Evolutionary conservation across 805 yeast species (phyloP), one percentile per base, ranked within the genome.

Genomic region (Alloascoidea africana): DNA sequence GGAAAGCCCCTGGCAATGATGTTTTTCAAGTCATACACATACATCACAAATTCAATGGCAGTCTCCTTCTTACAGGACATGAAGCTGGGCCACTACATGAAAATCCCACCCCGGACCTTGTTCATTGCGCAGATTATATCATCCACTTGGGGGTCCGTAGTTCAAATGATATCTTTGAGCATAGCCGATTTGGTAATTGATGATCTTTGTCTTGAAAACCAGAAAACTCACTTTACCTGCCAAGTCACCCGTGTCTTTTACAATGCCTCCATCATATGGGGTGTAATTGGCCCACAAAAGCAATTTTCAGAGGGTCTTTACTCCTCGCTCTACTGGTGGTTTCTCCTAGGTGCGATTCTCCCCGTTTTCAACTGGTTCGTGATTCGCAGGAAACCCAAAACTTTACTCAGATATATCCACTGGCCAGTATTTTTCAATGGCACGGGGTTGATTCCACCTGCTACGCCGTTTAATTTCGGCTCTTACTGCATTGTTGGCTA

Each of bases 401-500:
- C 63, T n/a, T 62, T 38, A 14, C 40, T 62, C 23, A 50, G 56
- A 34, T 65, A 65, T 44, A 58, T 76, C 46, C 77, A 76, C 42
- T 77, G 82, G 52, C 83, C 86, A 0, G 75, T 77, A 6, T 76
- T 83, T 38, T 66, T 81, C 47, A 60, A 66, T 15, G 67, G 72
- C 4, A 55, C 70, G n/a, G 77, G 76, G 34, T 62, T 65, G 46
- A 71, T 77, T 47, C 87, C 89, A 13, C 87, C 89, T 32, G 78
- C 82, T 30, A 75, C 85, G 3, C 75, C 81, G 18, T 76, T 75
- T 53, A 76, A 74, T 52, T 76, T 74, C 53, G 65, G 70, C 18
- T 55, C 72, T 4, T 76, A 68, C 58, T 66, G 74, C 42, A 51
- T 62, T 27, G 61, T 70, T 32, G 79, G 82, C 3, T 65, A 64